Percentiles rank a stretch among this genome's conserved stretches.
These are phyloP conservation scores for Lachnellula suecica DNA, from an alignment of 2,329 filamentous ascomycete species.

Conservation along the genomic window DNA sequence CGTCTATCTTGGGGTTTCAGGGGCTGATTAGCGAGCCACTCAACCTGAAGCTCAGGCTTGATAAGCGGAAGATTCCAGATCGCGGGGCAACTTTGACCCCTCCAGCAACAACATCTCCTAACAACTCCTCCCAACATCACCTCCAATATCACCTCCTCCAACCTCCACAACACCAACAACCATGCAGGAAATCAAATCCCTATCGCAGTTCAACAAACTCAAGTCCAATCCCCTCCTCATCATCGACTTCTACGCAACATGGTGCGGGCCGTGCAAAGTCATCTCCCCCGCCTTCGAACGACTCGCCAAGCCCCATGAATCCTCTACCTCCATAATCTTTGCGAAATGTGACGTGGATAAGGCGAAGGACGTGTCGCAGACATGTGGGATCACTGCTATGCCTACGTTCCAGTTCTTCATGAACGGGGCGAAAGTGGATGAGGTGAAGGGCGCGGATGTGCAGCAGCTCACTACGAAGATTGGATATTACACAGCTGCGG, in stretches of 20 bases:
- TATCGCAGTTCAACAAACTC: conserved; percentile 30
- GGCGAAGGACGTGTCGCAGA: conserved; percentile 72
- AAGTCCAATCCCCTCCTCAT: conserved; percentile 26
- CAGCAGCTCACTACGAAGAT: conserved; percentile 59
- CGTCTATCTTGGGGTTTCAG: no score
- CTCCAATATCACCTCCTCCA: not conserved
- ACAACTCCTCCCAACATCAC: not conserved
- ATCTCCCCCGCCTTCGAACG: conserved; percentile 86
- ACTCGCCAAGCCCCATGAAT: conserved; percentile 73
- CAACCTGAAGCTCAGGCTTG: no score
- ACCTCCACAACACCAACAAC: conserved; percentile 1
- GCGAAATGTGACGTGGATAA: conserved; percentile 86
- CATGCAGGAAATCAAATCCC: conserved; percentile 31
- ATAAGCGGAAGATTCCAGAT: no score
- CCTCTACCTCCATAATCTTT: conserved; percentile 79
- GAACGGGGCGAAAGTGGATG: conserved; percentile 68
- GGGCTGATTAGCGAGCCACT: no score
- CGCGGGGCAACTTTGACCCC: no score
- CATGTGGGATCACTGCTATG: conserved; percentile 80
- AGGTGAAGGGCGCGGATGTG: conserved; percentile 78
- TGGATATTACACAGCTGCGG: conserved; percentile 25
- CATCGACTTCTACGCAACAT: conserved; percentile 73
- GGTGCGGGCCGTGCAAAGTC: conserved; percentile 89
- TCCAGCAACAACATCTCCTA: no score
- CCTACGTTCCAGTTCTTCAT: conserved; percentile 93